Percentiles rank a stretch among this genome's conserved stretches.
Conservation (phyloP, 257 asterid genomes). For the Ophiorrhiza pumila region DNA sequence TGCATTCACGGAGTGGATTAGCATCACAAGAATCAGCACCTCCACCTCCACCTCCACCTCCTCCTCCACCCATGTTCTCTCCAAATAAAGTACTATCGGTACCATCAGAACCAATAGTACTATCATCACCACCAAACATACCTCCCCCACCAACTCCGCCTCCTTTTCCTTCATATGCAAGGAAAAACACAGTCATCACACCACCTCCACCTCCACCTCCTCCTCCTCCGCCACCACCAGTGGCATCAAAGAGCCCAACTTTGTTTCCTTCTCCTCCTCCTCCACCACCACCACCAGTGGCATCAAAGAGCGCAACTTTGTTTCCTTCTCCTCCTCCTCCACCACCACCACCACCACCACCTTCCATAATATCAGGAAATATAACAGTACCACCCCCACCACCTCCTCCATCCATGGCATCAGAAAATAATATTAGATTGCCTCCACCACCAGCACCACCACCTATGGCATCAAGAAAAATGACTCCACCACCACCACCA, state of each 20-base stretch:
- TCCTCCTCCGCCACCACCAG: conserved; percentile 20
- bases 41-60: conserved; percentile 20
- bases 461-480: neutral
- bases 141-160: conserved; percentile 30
- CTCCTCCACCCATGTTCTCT: conserved; percentile 7
- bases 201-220: conserved; percentile 30
- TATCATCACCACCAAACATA: conserved; percentile 5
- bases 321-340: too few species aligned
- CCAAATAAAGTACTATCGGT: neutral
- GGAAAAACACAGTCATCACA: conserved; percentile 2
- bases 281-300: conserved; percentile 29
- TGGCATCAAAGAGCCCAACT: conserved; percentile 8
- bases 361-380: conserved; percentile 16
- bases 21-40: conserved; percentile 5
- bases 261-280: conserved; percentile 18
- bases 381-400: conserved; percentile 23
- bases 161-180: conserved; percentile 7
- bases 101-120: neutral
- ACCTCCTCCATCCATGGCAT: conserved; percentile 20
- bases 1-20: neutral
- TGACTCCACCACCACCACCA: conserved; percentile 29
- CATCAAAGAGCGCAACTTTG: too few species aligned
- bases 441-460: conserved; percentile 32
- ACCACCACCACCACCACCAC: conserved; percentile 36
- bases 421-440: too few species aligned